Conservation (phyloP, 352 stramenopile genomes). For the Blastocystis sp. region DNA sequence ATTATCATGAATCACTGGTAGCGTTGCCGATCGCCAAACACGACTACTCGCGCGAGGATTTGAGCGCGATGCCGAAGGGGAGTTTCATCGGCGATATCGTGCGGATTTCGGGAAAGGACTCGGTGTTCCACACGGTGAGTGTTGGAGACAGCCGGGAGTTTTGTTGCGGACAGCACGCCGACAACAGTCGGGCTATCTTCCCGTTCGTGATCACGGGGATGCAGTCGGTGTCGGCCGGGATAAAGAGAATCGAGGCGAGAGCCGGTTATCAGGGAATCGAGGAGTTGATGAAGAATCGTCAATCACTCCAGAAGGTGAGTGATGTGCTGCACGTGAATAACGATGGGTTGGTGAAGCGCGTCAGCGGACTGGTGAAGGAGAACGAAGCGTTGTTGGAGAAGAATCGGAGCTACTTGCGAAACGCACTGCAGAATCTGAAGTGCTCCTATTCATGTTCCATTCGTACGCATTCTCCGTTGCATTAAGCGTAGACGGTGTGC, state of each 20-base stretch:
- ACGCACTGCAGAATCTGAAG: slow-evolving; percentile 80
- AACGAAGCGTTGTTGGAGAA: slow-evolving; percentile 78
- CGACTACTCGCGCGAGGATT: neutral
- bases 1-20: neutral
- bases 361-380: slow-evolving; percentile 80
- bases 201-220: slow-evolving; percentile 83
- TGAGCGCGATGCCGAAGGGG: neutral
- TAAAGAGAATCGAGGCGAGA: slow-evolving; percentile 80
- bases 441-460: slow-evolving; percentile 74
- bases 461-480: neutral
- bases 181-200: slow-evolving; percentile 78
- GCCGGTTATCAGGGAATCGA: neutral
- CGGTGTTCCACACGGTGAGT: slow-evolving; percentile 75
- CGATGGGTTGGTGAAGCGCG: slow-evolving; percentile 54
- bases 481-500: neutral
- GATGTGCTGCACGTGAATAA: slow-evolving; percentile 79
- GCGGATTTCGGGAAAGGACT: slow-evolving; percentile 76
- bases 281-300: neutral
- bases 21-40: neutral
- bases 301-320: slow-evolving; percentile 49
- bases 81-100: slow-evolving; percentile 79
- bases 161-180: slow-evolving; percentile 83
- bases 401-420: slow-evolving; percentile 80
- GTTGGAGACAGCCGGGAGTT: slow-evolving; percentile 79
- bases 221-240: slow-evolving; percentile 82